Evolutionary conservation across 2,329 filamentous ascomycete species (phyloP).

Genomic region (Fusarium concolor): DNA sequence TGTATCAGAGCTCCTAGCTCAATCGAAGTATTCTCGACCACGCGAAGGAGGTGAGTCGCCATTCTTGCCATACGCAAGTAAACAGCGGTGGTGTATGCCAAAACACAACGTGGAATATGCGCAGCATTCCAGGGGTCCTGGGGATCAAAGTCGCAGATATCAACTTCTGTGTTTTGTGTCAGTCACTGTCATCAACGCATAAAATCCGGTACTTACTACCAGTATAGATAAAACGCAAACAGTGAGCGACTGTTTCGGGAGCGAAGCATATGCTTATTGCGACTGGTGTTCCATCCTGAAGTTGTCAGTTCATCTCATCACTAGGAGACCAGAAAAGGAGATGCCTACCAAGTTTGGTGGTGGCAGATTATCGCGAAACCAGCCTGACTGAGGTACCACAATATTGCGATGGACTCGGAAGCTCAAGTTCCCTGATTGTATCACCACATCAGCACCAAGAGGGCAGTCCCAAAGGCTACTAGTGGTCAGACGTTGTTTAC

Average conservation of each 20-base stretch:
- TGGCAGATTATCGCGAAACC: slow-evolving; percentile 51
- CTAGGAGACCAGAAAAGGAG: too few species aligned
- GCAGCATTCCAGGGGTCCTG: slow-evolving; percentile 42
- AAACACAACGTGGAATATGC: slow-evolving; percentile 50
- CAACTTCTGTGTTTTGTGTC: slow-evolving; percentile 40
- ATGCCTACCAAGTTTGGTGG: slow-evolving; percentile 44
- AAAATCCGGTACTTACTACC: slow-evolving; percentile 43
- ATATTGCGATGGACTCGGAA: slow-evolving; percentile 53
- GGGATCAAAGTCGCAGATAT: slow-evolving; percentile 46
- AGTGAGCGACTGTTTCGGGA: slow-evolving; percentile 46
- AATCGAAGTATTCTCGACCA: slow-evolving; percentile 44
- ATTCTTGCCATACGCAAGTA: slow-evolving; percentile 47
- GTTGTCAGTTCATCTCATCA: slow-evolving; percentile 10
- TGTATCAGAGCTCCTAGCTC: slow-evolving; percentile 41
- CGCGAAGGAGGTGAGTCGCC: slow-evolving; percentile 44
- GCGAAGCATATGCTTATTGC: slow-evolving; percentile 43
- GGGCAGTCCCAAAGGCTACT: slow-evolving; percentile 49
- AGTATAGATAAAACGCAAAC: slow-evolving; percentile 53
- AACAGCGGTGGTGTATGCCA: slow-evolving; percentile 50
- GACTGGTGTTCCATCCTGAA: slow-evolving; percentile 47
- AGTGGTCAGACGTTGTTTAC: slow-evolving; percentile 22
- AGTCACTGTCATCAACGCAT: background rate
- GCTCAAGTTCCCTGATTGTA: slow-evolving; percentile 39
- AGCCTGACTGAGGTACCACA: slow-evolving; percentile 49
- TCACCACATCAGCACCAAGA: slow-evolving; percentile 50